Conservation (phyloP, 257 asterid genomes). For the Solanum verrucosum region DNA sequence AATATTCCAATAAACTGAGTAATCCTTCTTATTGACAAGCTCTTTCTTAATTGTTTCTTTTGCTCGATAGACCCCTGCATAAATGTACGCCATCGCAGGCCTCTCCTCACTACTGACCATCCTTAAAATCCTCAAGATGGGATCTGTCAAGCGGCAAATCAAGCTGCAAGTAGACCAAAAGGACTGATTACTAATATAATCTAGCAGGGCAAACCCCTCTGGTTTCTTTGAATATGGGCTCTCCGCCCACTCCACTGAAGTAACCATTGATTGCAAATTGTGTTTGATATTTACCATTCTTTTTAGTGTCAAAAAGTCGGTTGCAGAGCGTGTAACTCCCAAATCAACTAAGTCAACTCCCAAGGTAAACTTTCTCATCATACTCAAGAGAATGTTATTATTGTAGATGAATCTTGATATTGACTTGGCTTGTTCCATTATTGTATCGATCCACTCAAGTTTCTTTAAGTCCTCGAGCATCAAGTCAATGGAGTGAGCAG, state of each 20-base stretch:
- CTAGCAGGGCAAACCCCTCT: constrained; percentile 45
- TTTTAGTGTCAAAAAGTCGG: constrained; percentile 66
- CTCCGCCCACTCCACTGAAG: constrained; percentile 89
- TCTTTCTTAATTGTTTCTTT: constrained; percentile 87
- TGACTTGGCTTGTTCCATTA: constrained; percentile 69
- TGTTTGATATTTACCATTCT: constrained; percentile 61
- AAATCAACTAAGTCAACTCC: constrained; percentile 76
- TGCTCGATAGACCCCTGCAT: constrained; percentile 78
- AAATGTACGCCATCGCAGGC: constrained; percentile 81
- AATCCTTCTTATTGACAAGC: constrained; percentile 47
- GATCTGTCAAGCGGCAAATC: constrained; percentile 46
- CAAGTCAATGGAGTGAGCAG: constrained; percentile 58
- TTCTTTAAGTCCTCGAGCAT: constrained; percentile 70
- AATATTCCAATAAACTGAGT: constrained; percentile 66
- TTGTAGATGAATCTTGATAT: constrained; percentile 70
- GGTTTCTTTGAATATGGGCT: constrained; percentile 62
- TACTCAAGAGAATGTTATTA: constrained; percentile 40
- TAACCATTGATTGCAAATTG: constrained; percentile 71
- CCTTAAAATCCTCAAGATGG: constrained; percentile 61
- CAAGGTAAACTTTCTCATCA: constrained; percentile 72
- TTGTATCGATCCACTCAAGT: constrained; percentile 40
- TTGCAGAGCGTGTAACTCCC: constrained; percentile 50
- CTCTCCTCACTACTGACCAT: constrained; percentile 67
- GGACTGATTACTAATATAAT: constrained; percentile 39
- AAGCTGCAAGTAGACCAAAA: constrained; percentile 67